Evolutionary conservation across 495 filamentous ascomycete genomes (phyloP).

Genomic region (Lasiosphaeria hispida): DNA sequence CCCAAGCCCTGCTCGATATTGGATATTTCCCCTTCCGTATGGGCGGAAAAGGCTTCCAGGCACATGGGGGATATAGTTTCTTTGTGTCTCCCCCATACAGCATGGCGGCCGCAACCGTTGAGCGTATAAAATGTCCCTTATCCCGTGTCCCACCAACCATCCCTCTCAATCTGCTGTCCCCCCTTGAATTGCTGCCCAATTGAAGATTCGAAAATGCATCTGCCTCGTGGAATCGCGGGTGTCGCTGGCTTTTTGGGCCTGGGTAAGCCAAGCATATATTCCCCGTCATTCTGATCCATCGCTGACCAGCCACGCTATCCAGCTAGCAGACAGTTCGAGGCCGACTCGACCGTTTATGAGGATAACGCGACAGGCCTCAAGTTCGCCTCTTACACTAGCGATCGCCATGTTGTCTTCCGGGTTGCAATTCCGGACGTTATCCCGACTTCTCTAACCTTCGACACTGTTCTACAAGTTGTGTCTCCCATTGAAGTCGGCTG

Average conservation of each 20-base stretch:
- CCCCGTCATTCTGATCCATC: too few relatives aligned
- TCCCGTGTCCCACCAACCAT: constrained; percentile 4
- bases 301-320: background rate
- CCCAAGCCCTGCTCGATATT: constrained; percentile 15
- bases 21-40: constrained; percentile 19
- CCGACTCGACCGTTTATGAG: constrained; percentile 35
- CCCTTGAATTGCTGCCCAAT: background rate
- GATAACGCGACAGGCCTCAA: constrained; percentile 42
- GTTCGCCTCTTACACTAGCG: constrained; percentile 40
- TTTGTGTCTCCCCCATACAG: constrained; percentile 7
- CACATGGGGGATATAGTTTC: constrained; percentile 1
- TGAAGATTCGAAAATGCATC: constrained; percentile 22
- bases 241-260: constrained; percentile 26
- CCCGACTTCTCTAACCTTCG: constrained; percentile 33
- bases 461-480: constrained; percentile 43
- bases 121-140: constrained; percentile 15
- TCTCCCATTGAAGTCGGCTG: constrained; percentile 40
- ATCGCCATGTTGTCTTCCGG: constrained; percentile 36
- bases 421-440: constrained; percentile 40
- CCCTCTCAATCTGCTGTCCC: background rate
- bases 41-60: constrained; percentile 20
- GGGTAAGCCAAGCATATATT: constrained; percentile 13
- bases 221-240: constrained; percentile 16
- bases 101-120: background rate
- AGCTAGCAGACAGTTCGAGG: constrained; percentile 30